Percentiles rank a stretch among this genome's conserved stretches.
phyloP scores from a whole-genome alignment of 371 early-diverging fungal genomes.

The Apophysomyces sp. region DNA sequence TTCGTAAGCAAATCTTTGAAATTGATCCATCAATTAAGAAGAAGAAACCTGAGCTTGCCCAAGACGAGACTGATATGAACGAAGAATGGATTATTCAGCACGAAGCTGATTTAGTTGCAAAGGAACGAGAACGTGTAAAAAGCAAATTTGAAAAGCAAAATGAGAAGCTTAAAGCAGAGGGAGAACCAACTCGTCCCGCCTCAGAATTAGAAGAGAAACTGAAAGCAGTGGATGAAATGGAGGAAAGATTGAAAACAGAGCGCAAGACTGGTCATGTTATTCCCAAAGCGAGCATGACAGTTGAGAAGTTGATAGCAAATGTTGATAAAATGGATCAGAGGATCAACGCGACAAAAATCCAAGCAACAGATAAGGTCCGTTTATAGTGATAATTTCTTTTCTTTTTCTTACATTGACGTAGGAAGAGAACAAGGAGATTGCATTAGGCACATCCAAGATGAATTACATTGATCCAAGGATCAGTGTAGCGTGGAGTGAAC shows the following conservation, averaged over 20 bases:
- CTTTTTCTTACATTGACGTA: conserved; percentile 14
- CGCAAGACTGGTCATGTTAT: conserved; percentile 46
- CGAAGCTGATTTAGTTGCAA: conserved; percentile 54
- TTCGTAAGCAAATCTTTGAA: conserved; percentile 64
- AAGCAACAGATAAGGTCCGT: conserved; percentile 73
- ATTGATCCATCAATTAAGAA: conserved; percentile 77
- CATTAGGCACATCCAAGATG: conserved; percentile 95
- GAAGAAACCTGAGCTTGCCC: conserved; percentile 61
- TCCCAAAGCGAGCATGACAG: conserved; percentile 35
- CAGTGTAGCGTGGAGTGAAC: conserved; percentile 90
- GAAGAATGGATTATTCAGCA: conserved; percentile 76
- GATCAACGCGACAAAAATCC: conserved; percentile 64
- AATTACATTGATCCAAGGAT: conserved; percentile 99
- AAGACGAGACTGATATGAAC: conserved; percentile 77
- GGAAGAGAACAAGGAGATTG: conserved; percentile 97
- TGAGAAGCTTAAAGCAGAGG: conserved; percentile 64
- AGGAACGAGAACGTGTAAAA: conserved; percentile 60
- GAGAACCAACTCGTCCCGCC: conserved; percentile 47
- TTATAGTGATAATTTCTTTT: neutral
- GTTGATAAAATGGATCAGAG: conserved; percentile 66
- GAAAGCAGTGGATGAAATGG: conserved; percentile 49
- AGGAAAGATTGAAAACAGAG: conserved; percentile 46
- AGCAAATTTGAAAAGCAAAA: conserved; percentile 72
- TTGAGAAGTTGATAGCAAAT: conserved; percentile 65
- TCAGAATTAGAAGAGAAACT: conserved; percentile 59